Evolutionary conservation across 176 grass and related monocot species (phyloP), one percentile per base, ranked within the genome.

Genomic region (Echinochloa phyllopogon): DNA sequence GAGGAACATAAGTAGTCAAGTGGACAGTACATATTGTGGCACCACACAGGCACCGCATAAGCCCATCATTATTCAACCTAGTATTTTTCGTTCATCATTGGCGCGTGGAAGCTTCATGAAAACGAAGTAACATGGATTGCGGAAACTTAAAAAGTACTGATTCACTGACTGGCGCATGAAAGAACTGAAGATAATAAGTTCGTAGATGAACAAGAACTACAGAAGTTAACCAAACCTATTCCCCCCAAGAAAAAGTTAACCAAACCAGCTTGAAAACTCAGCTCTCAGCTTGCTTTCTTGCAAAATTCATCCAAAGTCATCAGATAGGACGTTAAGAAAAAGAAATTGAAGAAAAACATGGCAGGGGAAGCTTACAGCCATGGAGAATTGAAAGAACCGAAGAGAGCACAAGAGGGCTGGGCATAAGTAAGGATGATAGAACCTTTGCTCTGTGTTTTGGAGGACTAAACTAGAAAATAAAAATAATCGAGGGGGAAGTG

Each of bases 41-140:
- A 52, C 49, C 72, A 75, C 72, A 55, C 8, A 75, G 48, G 71
- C 47, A 50, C 70, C 45, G 2, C 47, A 36, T 8, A 21, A 20
- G 72, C 33, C 50, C 50, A 75, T 75, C 72, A 75, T 21, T 56
- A 56, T 75, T 75, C 50, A 75, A 75, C 72, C 72, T 75, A 39
- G 72, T 75, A 75, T 55, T 56, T 37, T 75, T 6, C 17, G 10
- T 51, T 75, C 33, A 21, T 75, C 72, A 75, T 21, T 39, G 72
- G 50, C 10, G 49, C 4, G 17, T 55, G 29, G 13, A 52, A 74
- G 37, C 16, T 37, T 18, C 16, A 36, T 6, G 47, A 52, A 74
- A 65, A 65, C 13, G 2, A 39, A 49, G 9, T 15, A 49, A 48
- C 2, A 68, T 39, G 18, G 18, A 41, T 2, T 11, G 48, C 16